Conservation (phyloP, 23 red algal genomes). For the Gracilaria caudata region DNA sequence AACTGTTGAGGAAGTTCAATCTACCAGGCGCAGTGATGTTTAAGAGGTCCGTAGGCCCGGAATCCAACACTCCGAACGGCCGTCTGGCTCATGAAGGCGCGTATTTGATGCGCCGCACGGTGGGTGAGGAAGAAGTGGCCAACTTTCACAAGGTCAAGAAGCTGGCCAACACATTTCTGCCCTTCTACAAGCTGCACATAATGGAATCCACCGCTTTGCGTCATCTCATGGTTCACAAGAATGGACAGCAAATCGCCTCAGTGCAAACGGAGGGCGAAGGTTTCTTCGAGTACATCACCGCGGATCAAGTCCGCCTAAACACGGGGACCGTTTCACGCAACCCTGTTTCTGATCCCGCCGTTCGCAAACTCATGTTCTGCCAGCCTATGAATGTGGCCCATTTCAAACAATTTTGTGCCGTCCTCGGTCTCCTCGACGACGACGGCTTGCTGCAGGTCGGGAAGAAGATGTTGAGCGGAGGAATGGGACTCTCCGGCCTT, state of each 20-base stretch:
- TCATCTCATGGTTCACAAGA: not conserved
- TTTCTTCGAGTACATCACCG: not conserved
- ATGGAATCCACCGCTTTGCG: not conserved
- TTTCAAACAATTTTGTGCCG: not conserved
- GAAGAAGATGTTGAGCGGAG: slow-evolving; percentile 34
- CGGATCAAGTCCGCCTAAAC: slow-evolving; percentile 34
- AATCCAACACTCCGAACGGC: slow-evolving; percentile 11
- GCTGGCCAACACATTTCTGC: slow-evolving; percentile 15
- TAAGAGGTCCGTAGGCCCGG: slow-evolving; percentile 10
- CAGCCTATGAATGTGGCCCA: slow-evolving; percentile 44
- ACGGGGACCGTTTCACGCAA: slow-evolving; percentile 13
- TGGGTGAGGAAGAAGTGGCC: slow-evolving; percentile 45
- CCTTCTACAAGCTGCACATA: slow-evolving; percentile 28
- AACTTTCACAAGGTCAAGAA: not conserved
- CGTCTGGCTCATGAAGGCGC: slow-evolving; percentile 18
- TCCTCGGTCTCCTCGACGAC: slow-evolving; percentile 12
- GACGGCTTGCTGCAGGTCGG: not conserved
- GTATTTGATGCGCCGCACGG: slow-evolving; percentile 31
- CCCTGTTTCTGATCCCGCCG: slow-evolving; percentile 2
- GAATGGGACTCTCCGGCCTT: slow-evolving; percentile 36
- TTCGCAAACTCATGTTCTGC: slow-evolving; percentile 33
- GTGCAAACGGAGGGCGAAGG: not conserved
- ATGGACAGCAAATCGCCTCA: not conserved
- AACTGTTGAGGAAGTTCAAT: not conserved
- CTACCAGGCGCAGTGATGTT: slow-evolving; percentile 56